Conservation (phyloP, 2,329 filamentous ascomycete species). For the Colletotrichum sp. region DNA sequence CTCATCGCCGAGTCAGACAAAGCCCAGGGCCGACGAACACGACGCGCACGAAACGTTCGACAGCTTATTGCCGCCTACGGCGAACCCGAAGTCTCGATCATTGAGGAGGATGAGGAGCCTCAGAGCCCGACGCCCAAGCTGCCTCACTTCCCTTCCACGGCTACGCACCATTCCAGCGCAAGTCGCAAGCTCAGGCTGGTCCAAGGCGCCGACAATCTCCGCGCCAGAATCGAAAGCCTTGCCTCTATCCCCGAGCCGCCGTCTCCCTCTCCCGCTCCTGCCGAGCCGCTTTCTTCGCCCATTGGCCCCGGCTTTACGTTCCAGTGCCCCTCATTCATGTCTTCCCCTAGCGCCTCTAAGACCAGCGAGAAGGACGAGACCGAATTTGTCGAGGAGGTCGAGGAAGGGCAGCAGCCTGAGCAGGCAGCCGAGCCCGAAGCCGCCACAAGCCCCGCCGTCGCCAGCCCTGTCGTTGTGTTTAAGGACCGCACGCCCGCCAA, state of each 20-base stretch:
- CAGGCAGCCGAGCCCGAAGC: neutral
- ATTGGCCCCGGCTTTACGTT: constrained; percentile 8
- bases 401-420: neutral
- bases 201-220: neutral
- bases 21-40: neutral
- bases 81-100: constrained; percentile 8
- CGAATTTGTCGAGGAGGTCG: neutral
- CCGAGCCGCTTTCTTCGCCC: neutral
- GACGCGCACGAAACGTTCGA: constrained; percentile 1
- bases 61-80: constrained; percentile 11
- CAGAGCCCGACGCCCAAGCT: constrained; percentile 10
- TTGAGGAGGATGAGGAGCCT: constrained; percentile 17
- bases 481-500: constrained; percentile 7
- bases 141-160: constrained; percentile 13
- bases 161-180: constrained; percentile 9
- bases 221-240: neutral
- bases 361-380: neutral
- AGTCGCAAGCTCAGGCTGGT: constrained; percentile 2
- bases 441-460: neutral
- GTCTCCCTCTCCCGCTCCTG: neutral
- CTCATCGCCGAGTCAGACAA: constrained; percentile 1
- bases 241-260: neutral
- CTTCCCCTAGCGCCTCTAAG: neutral
- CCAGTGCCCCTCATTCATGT: neutral
- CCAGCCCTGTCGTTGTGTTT: constrained; percentile 8